phyloP scores from a whole-genome alignment of 1,284 basidiomycete species.

The Fomitopsis schrenkii region DNA sequence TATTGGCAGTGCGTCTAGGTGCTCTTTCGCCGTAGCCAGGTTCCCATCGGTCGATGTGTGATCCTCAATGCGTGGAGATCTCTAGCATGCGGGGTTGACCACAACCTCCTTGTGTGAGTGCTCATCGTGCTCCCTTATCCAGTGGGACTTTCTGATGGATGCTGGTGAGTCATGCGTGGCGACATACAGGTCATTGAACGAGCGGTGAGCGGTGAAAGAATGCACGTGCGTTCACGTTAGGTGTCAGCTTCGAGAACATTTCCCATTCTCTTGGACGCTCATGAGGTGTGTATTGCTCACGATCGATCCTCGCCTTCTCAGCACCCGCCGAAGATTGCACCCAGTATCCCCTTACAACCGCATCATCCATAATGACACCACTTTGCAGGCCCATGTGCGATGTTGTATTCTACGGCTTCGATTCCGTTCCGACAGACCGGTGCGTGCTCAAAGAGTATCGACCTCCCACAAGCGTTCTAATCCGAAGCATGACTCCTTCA shows the following conservation, averaged over 20 bases:
- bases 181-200: no score
- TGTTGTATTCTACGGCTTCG: slow-evolving; percentile 40
- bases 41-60: not conserved
- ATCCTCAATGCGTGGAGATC: not conserved
- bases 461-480: slow-evolving; percentile 37
- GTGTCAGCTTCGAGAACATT: not conserved
- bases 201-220: no score
- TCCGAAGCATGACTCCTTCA: slow-evolving; percentile 43
- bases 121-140: no score
- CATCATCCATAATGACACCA: no score
- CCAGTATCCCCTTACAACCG: not conserved
- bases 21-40: not conserved
- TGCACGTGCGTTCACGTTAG: not conserved
- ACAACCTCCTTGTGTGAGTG: no score
- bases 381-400: slow-evolving; percentile 4
- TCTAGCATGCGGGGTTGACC: no score
- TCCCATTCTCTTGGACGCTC: not conserved
- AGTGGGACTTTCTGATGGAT: no score
- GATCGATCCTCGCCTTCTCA: not conserved
- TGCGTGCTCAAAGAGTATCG: slow-evolving; percentile 42
- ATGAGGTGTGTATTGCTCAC: not conserved
- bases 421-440: slow-evolving; percentile 44
- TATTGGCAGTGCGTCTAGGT: not conserved
- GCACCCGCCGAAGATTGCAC: not conserved
- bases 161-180: no score